Conservation (phyloP, 2,329 filamentous ascomycete species). For the Huntiella abstrusa region DNA sequence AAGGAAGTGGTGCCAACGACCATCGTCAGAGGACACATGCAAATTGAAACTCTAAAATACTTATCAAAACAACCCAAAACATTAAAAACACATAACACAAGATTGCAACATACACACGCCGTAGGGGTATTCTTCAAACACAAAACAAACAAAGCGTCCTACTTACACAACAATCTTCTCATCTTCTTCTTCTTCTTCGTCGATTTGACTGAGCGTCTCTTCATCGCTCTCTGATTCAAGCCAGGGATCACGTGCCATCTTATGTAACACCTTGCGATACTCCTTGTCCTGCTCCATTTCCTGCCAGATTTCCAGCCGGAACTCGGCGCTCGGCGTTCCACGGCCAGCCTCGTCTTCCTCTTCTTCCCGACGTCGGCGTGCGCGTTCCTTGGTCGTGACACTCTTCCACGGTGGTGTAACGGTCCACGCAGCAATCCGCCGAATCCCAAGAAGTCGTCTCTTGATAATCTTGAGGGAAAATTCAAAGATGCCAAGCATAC, state of each 20-base stretch:
- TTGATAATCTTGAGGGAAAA: conserved; percentile 34
- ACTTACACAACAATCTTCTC: background rate
- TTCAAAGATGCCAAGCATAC: conserved; percentile 44
- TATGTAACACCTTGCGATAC: conserved; percentile 24
- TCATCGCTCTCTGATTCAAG: conserved; percentile 1
- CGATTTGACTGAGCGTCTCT: conserved; percentile 1
- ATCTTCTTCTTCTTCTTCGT: conserved; percentile 7
- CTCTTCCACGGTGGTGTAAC: conserved; percentile 16
- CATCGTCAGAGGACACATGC: background rate
- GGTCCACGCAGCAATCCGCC: conserved; percentile 10
- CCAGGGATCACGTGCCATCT: conserved; percentile 20
- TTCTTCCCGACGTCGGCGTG: conserved; percentile 5
- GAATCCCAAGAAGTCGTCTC: conserved; percentile 24
- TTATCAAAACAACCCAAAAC: background rate
- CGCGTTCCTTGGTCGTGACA: conserved; percentile 16
- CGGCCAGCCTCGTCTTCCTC: conserved; percentile 7
- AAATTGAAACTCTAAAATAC: background rate
- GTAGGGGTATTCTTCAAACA: background rate
- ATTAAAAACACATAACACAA: conserved; percentile 2
- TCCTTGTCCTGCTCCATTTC: conserved; percentile 34
- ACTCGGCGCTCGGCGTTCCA: conserved; percentile 18
- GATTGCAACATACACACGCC: background rate
- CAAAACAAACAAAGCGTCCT: background rate
- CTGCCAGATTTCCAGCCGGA: conserved; percentile 38
- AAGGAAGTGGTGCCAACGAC: no score